Base-by-base conservation (phyloP, 805 yeast species). In the Kuraishia floccosa region DNA sequence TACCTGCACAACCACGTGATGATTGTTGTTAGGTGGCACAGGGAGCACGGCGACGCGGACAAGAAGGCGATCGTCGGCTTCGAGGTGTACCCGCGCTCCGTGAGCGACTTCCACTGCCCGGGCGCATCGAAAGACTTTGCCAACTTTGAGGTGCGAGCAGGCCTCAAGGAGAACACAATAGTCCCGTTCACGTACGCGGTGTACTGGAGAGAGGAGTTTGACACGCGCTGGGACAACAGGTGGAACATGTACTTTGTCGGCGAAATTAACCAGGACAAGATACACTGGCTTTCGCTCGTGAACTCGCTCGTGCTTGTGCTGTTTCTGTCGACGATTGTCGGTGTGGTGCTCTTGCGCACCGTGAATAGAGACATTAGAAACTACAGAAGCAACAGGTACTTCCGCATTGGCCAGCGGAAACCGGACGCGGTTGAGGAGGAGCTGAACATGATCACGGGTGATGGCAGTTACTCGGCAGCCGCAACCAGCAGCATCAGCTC, bases 71-170 rank as follows among this genome's bases (percentile, higher is more conserved):
- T 85, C 42, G 94, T 85, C 13, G 96, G 94, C 0, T 81, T 86
- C 42, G 96, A 85, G 54, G 82, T 84, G 10, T 85, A 85, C 47
- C 95, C 95, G 8, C 77, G 73, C 48, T 79, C 91, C 32, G 87
- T 81, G 9, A 58, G 66, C 26, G 73, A 65, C 50, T 67, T 53
- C 49, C 64, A 54, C 30, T 85, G 95, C 50, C 93, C 94, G 2
- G 87, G 86, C 9, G 75, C 80, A 4, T 62, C 76, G 6, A 75
- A 68, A 39, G 56, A 68, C 42, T 78, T 62, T 48, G 58, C 68
- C 23, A 72, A 75, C 38, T 72, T 65, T 40, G 72, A 74, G 24
- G 46, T 84, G 6, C 54, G 65, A 14, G 53, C 66, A 4, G 54
- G 59, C 17, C 46, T 58, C 7, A 55, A 55, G 6, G 63, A 58